These are phyloP conservation scores for Nicotiana sylvestris DNA, from an alignment of 257 asterid genomes.

Conservation along the genomic window DNA sequence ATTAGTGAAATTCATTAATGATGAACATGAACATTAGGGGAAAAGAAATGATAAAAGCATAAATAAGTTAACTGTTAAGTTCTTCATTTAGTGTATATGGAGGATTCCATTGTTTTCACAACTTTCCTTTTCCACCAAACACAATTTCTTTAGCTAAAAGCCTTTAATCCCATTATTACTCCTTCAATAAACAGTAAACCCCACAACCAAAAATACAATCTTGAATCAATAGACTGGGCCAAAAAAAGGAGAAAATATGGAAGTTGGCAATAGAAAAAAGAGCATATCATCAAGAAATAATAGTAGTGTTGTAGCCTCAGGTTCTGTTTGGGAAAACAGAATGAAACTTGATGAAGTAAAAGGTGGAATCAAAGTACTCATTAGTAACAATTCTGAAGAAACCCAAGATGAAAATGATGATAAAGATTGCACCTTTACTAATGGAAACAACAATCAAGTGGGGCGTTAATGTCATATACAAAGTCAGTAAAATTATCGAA, in stretches of 20 bases:
- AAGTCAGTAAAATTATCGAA: too few species aligned
- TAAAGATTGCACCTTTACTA: not conserved
- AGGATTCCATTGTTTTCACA: conserved; percentile 35
- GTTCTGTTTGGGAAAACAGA: conserved; percentile 91
- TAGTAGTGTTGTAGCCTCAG: conserved; percentile 40
- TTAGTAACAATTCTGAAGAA: not conserved
- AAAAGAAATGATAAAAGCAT: too few species aligned
- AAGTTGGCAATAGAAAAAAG: conserved; percentile 43
- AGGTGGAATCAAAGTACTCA: conserved; percentile 68
- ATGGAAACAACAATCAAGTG: too few species aligned
- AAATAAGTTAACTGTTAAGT: too few species aligned
- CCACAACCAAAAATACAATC: conserved; percentile 12
- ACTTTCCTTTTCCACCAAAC: conserved; percentile 21
- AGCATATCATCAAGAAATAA: conserved; percentile 35
- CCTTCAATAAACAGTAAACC: conserved; percentile 28
- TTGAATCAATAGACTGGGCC: conserved; percentile 3
- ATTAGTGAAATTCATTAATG: too few species aligned
- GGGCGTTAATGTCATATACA: too few species aligned
- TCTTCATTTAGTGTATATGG: too few species aligned
- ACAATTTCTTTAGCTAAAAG: conserved; percentile 49
- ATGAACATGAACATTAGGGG: too few species aligned
- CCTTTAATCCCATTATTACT: not conserved
- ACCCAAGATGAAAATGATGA: conserved; percentile 21
- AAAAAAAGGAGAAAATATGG: conserved; percentile 30
- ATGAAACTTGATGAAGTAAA: conserved; percentile 69